A percentile compares a stretch with the other conserved stretches of the same genome.
Evolutionary conservation across 306 rosid species (phyloP).

Genomic region (Albizia julibrissin): DNA sequence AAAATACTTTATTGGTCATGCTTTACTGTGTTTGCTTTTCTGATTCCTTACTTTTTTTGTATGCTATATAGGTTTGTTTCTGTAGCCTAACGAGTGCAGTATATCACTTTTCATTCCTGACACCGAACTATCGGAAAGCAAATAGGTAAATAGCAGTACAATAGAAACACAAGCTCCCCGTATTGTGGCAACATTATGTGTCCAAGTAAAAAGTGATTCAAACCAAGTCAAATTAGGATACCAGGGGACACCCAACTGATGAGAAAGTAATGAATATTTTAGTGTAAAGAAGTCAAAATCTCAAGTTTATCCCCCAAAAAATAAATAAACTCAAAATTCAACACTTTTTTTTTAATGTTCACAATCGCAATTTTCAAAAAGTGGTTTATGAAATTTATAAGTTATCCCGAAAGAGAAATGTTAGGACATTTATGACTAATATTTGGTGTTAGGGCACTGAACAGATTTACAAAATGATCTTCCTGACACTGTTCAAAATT

Average conservation of each 20-base stretch:
- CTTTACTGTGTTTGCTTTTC: no score
- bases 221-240: not conserved
- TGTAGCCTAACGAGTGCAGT: slow-evolving; percentile 42
- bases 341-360: not conserved
- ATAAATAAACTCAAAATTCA: not conserved
- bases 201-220: slow-evolving; percentile 4
- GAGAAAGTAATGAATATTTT: not conserved
- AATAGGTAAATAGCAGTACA: not conserved
- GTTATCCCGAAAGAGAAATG: not conserved
- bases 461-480: not conserved
- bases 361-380: not conserved
- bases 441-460: not conserved
- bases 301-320: not conserved
- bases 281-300: not conserved
- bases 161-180: not conserved
- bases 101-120: not conserved
- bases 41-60: no score
- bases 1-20: no score
- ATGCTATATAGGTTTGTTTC: no score
- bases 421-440: not conserved
- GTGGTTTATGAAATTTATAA: not conserved
- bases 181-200: not conserved
- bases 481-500: not conserved
- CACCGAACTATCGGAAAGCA: not conserved
- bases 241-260: not conserved